Evolutionary conservation across 2,329 filamentous ascomycete species (phyloP).

Genomic region (Drechslerella stenobrocha): DNA sequence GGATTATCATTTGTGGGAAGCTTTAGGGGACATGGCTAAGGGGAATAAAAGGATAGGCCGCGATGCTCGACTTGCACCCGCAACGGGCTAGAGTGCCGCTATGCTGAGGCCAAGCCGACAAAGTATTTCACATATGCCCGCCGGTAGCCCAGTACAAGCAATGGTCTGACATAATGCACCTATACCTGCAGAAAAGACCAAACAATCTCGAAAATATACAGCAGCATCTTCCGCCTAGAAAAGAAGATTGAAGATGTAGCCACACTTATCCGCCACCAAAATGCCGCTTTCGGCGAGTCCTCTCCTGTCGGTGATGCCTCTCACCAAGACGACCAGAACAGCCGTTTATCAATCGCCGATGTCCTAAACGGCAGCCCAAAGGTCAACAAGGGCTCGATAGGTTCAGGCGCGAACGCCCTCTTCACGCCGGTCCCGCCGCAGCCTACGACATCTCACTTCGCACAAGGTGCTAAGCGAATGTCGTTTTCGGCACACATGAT

Average conservation of each 20-base stretch:
- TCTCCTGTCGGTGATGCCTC: slow-evolving; percentile 41
- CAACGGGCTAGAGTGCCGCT: slow-evolving; percentile 60
- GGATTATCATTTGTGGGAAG: too few relatives aligned
- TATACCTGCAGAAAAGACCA: slow-evolving; percentile 59
- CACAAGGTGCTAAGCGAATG: slow-evolving; percentile 35
- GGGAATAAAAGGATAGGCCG: slow-evolving; percentile 56
- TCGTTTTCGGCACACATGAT: slow-evolving; percentile 58
- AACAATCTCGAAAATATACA: slow-evolving; percentile 62
- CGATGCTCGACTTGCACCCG: slow-evolving; percentile 61
- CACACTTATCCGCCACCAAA: slow-evolving; percentile 54
- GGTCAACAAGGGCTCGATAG: slow-evolving; percentile 57
- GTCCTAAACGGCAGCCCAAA: slow-evolving; percentile 56
- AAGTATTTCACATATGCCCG: slow-evolving; percentile 56
- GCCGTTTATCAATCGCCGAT: slow-evolving; percentile 51
- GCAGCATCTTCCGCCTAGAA: slow-evolving; percentile 61
- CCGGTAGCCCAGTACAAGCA: not conserved
- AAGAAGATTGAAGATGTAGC: slow-evolving; percentile 61
- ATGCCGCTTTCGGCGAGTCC: slow-evolving; percentile 40
- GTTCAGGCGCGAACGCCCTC: not conserved
- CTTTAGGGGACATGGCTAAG: not conserved
- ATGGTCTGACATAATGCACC: not conserved
- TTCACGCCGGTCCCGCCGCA: slow-evolving; percentile 16
- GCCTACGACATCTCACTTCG: slow-evolving; percentile 9
- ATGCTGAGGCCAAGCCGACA: slow-evolving; percentile 61
- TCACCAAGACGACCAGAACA: slow-evolving; percentile 52